phyloP scores from a whole-genome alignment of 768 basidiomycete species.

The Peribolospora kevripleyi region DNA sequence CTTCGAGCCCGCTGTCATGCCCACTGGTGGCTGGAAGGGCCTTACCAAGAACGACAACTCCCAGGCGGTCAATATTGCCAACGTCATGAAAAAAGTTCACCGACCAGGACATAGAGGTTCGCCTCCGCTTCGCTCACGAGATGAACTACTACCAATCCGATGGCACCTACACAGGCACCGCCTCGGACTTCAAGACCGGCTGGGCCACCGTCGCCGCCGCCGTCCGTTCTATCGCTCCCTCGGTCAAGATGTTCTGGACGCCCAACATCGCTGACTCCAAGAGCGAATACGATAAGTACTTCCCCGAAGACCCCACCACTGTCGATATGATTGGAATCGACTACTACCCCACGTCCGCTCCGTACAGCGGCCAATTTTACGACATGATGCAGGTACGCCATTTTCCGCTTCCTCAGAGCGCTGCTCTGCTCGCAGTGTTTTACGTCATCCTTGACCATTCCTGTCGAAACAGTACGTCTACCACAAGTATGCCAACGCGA shows the following conservation, averaged over 20 bases:
- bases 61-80: conserved; percentile 4
- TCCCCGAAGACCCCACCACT: not conserved
- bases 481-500: not conserved
- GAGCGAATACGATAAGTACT: conserved; percentile 5
- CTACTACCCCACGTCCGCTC: not conserved
- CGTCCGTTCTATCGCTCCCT: not conserved
- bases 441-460: too few species aligned
- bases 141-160: conserved; percentile 4
- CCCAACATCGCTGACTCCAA: conserved; percentile 1
- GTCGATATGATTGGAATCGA: conserved; percentile 4
- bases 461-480: not conserved
- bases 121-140: conserved; percentile 6
- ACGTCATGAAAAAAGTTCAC: conserved; percentile 12
- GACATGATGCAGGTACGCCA: too few species aligned
- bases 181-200: conserved; percentile 5
- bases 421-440: too few species aligned
- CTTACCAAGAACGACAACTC: conserved; percentile 11
- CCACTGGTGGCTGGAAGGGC: conserved; percentile 3
- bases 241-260: conserved; percentile 2
- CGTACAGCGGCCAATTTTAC: not conserved
- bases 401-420: too few species aligned
- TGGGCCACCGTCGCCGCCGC: conserved; percentile 1
- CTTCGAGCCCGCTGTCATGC: conserved; percentile 11
- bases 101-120: conserved; percentile 5
- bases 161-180: conserved; percentile 5